Conservation (phyloP, 306 rosid genomes). For the Coriaria nepalensis region DNA sequence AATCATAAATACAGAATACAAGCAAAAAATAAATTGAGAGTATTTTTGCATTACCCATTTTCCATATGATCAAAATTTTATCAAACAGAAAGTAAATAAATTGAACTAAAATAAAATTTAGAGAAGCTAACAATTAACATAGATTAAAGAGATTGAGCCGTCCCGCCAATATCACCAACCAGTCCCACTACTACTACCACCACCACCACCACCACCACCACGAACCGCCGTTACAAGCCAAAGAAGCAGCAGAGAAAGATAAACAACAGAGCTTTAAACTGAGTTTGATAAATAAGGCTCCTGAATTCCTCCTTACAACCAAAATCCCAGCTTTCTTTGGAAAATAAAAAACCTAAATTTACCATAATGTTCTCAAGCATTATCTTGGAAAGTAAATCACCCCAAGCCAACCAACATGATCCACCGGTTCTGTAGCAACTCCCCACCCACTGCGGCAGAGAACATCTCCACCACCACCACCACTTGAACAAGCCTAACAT, state of each 20-base stretch:
- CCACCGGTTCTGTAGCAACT: not conserved
- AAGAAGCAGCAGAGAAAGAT: conserved; percentile 15
- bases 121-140: not conserved
- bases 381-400: not conserved
- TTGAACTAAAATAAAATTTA: not conserved
- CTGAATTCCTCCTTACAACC: no score
- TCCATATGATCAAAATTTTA: no score
- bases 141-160: conserved; percentile 14
- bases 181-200: no score
- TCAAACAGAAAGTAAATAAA: not conserved
- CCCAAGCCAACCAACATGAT: conserved; percentile 18
- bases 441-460: not conserved
- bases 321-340: no score
- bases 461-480: conserved; percentile 8
- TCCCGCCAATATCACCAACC: conserved; percentile 15
- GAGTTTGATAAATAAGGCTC: no score
- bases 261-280: conserved; percentile 9
- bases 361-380: no score
- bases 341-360: no score
- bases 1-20: no score
- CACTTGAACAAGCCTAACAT: conserved; percentile 14
- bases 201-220: conserved; percentile 46
- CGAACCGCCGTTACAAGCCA: conserved; percentile 24
- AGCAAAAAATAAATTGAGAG: no score
- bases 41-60: no score